Percentiles rank a stretch among this genome's conserved stretches.
Conservation (phyloP, 1,284 basidiomycete species). For the Irpex lacteus region DNA sequence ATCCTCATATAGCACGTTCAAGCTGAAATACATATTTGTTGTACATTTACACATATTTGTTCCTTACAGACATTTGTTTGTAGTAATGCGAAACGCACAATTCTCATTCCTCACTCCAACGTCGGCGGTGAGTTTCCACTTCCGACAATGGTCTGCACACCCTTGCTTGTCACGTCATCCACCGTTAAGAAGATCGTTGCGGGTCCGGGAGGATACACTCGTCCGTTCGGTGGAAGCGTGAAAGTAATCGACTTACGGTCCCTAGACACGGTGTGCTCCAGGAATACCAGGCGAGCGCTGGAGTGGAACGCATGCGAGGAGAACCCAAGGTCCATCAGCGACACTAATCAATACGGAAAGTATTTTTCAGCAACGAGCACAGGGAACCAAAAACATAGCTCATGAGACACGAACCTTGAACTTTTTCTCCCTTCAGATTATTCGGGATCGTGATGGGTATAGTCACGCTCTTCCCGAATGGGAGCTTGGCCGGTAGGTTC, state of each 20-base stretch:
- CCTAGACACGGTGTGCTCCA: constrained; percentile 35
- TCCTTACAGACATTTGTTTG: not conserved
- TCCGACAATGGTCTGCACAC: constrained; percentile 13
- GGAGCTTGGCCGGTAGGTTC: constrained; percentile 35
- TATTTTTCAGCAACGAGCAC: not conserved
- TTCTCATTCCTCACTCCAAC: not conserved
- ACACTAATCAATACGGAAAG: constrained; percentile 23
- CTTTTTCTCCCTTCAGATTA: constrained; percentile 20
- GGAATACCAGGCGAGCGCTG: constrained; percentile 44
- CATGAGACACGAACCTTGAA: constrained; percentile 24
- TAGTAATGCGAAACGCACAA: too few relatives aligned
- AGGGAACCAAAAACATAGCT: not conserved
- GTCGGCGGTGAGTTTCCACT: constrained; percentile 11
- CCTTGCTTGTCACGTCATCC: constrained; percentile 13
- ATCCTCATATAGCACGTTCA: not conserved
- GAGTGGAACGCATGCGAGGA: constrained; percentile 46
- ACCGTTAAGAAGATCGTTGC: constrained; percentile 44
- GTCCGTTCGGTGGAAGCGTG: constrained; percentile 40
- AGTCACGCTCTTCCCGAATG: constrained; percentile 38
- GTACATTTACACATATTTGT: not conserved
- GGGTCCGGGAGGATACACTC: constrained; percentile 51
- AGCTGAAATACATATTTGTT: too few relatives aligned
- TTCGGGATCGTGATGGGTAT: constrained; percentile 34
- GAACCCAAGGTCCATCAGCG: constrained; percentile 48
- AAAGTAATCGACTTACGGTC: constrained; percentile 38